Percentiles rank a stretch among this genome's conserved stretches.
Conservation (phyloP, 768 basidiomycete genomes). For the Phanerochaete sordida region DNA sequence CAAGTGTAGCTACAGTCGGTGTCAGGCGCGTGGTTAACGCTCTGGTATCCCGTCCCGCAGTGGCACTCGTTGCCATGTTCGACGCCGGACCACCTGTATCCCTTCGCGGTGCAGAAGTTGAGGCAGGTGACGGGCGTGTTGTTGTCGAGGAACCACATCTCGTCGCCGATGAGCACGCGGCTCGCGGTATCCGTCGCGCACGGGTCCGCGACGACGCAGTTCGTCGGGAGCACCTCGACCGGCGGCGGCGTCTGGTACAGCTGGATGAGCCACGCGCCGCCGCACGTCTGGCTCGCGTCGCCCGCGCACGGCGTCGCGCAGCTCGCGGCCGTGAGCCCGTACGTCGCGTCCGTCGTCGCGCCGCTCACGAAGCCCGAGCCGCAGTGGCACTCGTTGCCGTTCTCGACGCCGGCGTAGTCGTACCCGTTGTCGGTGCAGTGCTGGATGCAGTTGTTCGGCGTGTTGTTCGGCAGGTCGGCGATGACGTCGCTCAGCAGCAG, state of each 20-base stretch:
- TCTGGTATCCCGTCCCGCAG: constrained; percentile 19
- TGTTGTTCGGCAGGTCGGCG: constrained; percentile 12
- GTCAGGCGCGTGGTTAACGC: constrained; percentile 8
- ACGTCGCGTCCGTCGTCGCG: neutral
- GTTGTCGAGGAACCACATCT: constrained; percentile 8
- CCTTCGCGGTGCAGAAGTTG: constrained; percentile 11
- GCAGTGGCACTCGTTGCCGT: constrained; percentile 13
- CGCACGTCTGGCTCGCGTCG: constrained; percentile 13
- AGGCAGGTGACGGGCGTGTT: constrained; percentile 20
- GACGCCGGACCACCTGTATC: constrained; percentile 21
- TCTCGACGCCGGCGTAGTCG: constrained; percentile 10
- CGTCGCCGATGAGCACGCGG: constrained; percentile 16
- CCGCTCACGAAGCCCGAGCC: constrained; percentile 11
- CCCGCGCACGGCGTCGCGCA: constrained; percentile 18
- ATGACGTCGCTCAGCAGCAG: constrained; percentile 14
- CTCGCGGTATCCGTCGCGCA: constrained; percentile 16
- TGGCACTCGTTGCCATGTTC: constrained; percentile 24
- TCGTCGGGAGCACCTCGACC: constrained; percentile 7
- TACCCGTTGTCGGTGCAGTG: constrained; percentile 3
- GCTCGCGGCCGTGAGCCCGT: constrained; percentile 1
- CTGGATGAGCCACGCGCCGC: constrained; percentile 20
- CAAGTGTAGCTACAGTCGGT: constrained; percentile 20
- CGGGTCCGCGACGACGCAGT: constrained; percentile 11
- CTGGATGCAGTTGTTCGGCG: neutral
- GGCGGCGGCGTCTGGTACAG: constrained; percentile 1